These are phyloP conservation scores for Candida gigantensis DNA, from an alignment of 1,139 yeast species.

Conservation along the genomic window DNA sequence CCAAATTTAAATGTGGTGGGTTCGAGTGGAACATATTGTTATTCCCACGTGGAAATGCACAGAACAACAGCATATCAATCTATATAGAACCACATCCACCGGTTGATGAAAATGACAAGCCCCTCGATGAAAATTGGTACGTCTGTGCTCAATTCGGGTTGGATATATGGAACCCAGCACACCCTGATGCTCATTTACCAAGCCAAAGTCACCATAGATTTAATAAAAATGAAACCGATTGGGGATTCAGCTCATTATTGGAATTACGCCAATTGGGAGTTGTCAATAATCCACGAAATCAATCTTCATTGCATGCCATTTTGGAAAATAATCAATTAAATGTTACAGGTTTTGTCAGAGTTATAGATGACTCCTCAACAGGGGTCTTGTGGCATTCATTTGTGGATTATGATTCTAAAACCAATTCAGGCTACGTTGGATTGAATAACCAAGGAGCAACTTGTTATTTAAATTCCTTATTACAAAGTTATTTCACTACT, in stretches of 20 bases:
- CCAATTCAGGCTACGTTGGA: slow-evolving; percentile 88
- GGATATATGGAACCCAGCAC: slow-evolving; percentile 79
- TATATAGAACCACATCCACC: slow-evolving; percentile 64
- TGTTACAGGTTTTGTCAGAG: slow-evolving; percentile 74
- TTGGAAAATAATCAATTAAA: slow-evolving; percentile 61
- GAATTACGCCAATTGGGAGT: slow-evolving; percentile 53
- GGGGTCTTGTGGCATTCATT: slow-evolving; percentile 94
- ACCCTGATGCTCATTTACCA: slow-evolving; percentile 60
- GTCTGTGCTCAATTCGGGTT: slow-evolving; percentile 90
- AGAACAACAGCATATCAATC: slow-evolving; percentile 51
- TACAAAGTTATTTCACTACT: slow-evolving; percentile 90
- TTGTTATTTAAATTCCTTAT: slow-evolving; percentile 86
- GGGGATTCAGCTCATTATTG: slow-evolving; percentile 89
- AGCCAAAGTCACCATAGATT: slow-evolving; percentile 82
- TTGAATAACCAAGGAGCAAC: slow-evolving; percentile 97
- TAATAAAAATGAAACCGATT: slow-evolving; percentile 74
- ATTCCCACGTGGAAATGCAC: slow-evolving; percentile 73
- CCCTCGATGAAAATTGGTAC: slow-evolving; percentile 60
- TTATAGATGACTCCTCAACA: slow-evolving; percentile 81
- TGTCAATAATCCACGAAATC: slow-evolving; percentile 14
- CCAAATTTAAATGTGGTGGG: slow-evolving; percentile 63
- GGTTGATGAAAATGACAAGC: slow-evolving; percentile 27
- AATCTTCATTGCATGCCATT: slow-evolving; percentile 25
- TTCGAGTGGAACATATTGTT: slow-evolving; percentile 73
- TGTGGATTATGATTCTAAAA: slow-evolving; percentile 81